Conservation (phyloP, 805 yeast genomes). For the Candida corydali region DNA sequence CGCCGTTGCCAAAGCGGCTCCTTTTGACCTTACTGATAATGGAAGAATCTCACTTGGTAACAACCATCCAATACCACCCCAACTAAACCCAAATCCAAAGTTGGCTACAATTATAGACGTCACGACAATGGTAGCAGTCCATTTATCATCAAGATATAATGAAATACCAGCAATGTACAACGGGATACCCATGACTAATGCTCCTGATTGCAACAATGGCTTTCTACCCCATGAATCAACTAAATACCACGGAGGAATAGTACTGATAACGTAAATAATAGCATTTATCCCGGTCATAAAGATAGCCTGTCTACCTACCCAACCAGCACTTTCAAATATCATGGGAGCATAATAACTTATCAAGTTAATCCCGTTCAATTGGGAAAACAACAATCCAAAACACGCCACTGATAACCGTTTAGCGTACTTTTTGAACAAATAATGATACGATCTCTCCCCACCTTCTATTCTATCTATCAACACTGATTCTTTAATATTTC, state of each 20-base stretch:
- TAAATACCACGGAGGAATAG: constrained; percentile 87
- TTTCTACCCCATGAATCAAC: constrained; percentile 92
- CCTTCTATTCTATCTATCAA: constrained; percentile 77
- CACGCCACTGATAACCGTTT: constrained; percentile 82
- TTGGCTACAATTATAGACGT: constrained; percentile 73
- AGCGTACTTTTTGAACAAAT: constrained; percentile 73
- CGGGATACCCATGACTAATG: constrained; percentile 73
- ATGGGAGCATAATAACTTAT: constrained; percentile 91
- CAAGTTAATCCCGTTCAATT: constrained; percentile 88
- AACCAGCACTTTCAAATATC: constrained; percentile 93
- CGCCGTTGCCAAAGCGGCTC: constrained; percentile 87
- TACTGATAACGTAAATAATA: constrained; percentile 43
- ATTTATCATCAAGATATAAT: constrained; percentile 25
- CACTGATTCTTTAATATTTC: constrained; percentile 78
- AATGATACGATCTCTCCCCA: constrained; percentile 61
- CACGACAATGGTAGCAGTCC: constrained; percentile 72
- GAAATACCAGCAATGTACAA: constrained; percentile 61
- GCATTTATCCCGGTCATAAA: constrained; percentile 80
- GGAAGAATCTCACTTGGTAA: constrained; percentile 81
- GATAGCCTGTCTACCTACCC: constrained; percentile 84
- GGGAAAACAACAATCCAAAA: constrained; percentile 90
- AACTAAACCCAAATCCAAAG: constrained; percentile 81
- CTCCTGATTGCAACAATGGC: constrained; percentile 77
- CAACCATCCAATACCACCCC: constrained; percentile 97
- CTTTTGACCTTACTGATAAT: constrained; percentile 77